Evolutionary conservation across 805 yeast species (phyloP).

Genomic region (Candida rishiriensis): DNA sequence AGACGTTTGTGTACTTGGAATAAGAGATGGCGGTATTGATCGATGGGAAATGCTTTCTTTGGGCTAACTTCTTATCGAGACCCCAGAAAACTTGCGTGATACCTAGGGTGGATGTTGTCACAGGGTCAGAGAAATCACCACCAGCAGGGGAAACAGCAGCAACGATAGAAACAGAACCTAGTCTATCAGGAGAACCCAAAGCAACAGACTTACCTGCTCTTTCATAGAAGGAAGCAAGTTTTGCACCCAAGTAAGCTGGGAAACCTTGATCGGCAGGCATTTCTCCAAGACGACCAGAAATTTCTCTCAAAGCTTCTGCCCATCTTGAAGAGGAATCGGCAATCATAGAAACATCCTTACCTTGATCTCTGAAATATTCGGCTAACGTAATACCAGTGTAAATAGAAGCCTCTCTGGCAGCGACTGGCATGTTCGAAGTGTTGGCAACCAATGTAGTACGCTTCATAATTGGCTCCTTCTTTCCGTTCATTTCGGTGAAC

Average conservation of each 20-base stretch:
- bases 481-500: conserved; percentile 84
- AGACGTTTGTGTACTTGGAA: conserved; percentile 89
- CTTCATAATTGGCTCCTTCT: conserved; percentile 98
- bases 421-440: conserved; percentile 99
- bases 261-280: conserved; percentile 99
- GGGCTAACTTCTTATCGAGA: conserved; percentile 96
- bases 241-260: conserved; percentile 99
- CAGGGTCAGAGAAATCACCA: conserved; percentile 99
- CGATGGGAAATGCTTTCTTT: conserved; percentile 99
- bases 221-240: conserved; percentile 97
- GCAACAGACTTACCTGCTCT: conserved; percentile 98
- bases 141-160: conserved; percentile 99
- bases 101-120: conserved; percentile 96
- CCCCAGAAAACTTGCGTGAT: conserved; percentile 99
- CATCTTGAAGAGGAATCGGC: conserved; percentile 99
- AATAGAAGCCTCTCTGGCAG: conserved; percentile 99
- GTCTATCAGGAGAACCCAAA: conserved; percentile 93
- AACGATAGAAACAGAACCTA: conserved; percentile 97
- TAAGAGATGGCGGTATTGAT: conserved; percentile 94
- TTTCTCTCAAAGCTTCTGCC: conserved; percentile 99
- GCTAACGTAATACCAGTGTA: conserved; percentile 99
- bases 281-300: conserved; percentile 99
- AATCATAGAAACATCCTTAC: conserved; percentile 98
- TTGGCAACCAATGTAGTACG: conserved; percentile 98
- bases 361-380: conserved; percentile 99